phyloP scores from a whole-genome alignment of 2,329 filamentous ascomycete species.

The Chaetomium olivaceum region DNA sequence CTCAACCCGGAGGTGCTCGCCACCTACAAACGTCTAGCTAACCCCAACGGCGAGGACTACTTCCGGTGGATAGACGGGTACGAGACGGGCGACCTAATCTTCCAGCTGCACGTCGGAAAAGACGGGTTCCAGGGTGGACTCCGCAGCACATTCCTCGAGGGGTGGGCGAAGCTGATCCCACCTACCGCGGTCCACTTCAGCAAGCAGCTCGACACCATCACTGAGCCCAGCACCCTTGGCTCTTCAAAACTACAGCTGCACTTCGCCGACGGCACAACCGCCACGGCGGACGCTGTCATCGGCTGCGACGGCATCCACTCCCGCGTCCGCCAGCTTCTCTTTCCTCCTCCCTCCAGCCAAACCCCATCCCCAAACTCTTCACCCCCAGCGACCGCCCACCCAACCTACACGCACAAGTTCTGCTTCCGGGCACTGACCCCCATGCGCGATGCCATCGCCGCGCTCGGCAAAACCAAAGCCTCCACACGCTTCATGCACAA shows the following conservation, averaged over 20 bases:
- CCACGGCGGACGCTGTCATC: conserved; percentile 44
- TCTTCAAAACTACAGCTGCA: conserved; percentile 29
- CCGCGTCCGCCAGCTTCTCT: conserved; percentile 51
- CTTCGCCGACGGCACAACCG: conserved; percentile 39
- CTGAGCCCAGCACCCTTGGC: conserved; percentile 25
- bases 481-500: conserved; percentile 56
- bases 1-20: conserved; percentile 42
- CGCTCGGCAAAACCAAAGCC: conserved; percentile 51
- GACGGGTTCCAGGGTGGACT: conserved; percentile 46
- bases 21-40: conserved; percentile 42
- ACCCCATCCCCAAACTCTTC: conserved; percentile 22
- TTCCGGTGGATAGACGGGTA: conserved; percentile 47
- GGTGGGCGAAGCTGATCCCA: conserved; percentile 39
- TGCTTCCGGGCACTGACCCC: conserved; percentile 63
- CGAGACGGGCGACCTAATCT: conserved; percentile 36
- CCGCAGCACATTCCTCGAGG: conserved; percentile 45
- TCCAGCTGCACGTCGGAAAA: conserved; percentile 42
- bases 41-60: conserved; percentile 44
- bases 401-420: conserved; percentile 58
- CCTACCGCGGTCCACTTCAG: conserved; percentile 37
- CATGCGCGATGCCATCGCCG: conserved; percentile 53
- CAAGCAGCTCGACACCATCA: conserved; percentile 35
- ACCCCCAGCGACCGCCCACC: conserved; percentile 32
- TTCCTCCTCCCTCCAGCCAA: conserved; percentile 48
- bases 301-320: conserved; percentile 68